Evolutionary conservation across 176 grass and related monocot species (phyloP).

Genomic region (Ampelocalamus luodianensis): DNA sequence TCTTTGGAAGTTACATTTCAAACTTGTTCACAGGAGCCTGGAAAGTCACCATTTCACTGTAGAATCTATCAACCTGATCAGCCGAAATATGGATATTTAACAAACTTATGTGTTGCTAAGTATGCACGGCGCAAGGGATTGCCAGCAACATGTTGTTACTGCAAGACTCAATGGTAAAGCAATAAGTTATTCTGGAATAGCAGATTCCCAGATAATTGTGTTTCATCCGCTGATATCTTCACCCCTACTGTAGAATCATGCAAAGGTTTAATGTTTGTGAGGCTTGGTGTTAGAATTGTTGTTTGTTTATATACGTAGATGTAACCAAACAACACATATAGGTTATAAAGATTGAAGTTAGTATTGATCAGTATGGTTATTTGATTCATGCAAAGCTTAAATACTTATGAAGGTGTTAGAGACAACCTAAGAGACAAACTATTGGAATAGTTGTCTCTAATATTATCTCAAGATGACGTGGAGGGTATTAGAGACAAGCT

Average conservation of each 20-base stretch:
- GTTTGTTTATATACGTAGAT: too few relatives aligned
- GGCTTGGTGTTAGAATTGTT: too few relatives aligned
- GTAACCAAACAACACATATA: too few relatives aligned
- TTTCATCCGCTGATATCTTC: constrained; percentile 13
- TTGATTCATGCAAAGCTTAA: too few relatives aligned
- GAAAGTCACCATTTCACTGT: constrained; percentile 37
- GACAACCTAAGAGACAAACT: too few relatives aligned
- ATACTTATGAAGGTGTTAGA: too few relatives aligned
- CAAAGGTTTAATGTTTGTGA: too few relatives aligned
- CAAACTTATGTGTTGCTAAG: constrained; percentile 81
- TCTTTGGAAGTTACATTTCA: constrained; percentile 29
- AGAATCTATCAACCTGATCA: constrained; percentile 63
- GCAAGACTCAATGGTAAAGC: constrained; percentile 64
- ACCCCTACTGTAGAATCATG: constrained; percentile 28
- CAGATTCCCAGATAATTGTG: not conserved
- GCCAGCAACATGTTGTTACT: constrained; percentile 75
- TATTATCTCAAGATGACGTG: too few relatives aligned
- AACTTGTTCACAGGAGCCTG: constrained; percentile 57
- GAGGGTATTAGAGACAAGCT: too few relatives aligned
- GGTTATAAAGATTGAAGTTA: too few relatives aligned
- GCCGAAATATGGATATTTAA: constrained; percentile 71
- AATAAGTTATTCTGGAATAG: constrained; percentile 25
- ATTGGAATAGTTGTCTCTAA: too few relatives aligned
- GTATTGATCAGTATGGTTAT: too few relatives aligned
- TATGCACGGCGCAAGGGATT: constrained; percentile 72